Evolutionary conservation across 2,329 filamentous ascomycete species (phyloP).

Genomic region (Ophiostoma triangulosporum): DNA sequence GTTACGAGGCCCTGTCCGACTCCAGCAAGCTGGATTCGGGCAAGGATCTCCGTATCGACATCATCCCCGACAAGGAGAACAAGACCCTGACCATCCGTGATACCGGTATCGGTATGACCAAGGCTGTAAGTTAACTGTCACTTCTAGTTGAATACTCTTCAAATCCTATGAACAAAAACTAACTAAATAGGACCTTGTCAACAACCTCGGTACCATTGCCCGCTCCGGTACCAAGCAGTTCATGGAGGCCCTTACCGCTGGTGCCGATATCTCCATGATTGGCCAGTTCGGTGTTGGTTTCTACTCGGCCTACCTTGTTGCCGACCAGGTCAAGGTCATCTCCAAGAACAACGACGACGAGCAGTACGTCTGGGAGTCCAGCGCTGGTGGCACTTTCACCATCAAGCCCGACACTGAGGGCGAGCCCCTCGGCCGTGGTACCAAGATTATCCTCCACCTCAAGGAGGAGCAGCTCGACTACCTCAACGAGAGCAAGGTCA

Average conservation of each 20-base stretch:
- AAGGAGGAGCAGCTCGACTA: slow-evolving; percentile 99
- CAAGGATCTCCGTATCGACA: slow-evolving; percentile 98
- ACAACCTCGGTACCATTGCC: slow-evolving; percentile 99
- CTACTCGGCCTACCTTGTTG: slow-evolving; percentile 99
- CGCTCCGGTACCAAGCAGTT: slow-evolving; percentile 99
- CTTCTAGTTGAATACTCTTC: neutral
- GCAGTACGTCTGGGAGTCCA: slow-evolving; percentile 99
- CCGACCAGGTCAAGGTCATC: slow-evolving; percentile 86
- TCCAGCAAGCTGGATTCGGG: slow-evolving; percentile 90
- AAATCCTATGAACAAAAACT: neutral
- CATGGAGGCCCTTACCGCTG: slow-evolving; percentile 97
- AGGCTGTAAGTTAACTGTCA: slow-evolving; percentile 75
- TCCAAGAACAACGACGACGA: slow-evolving; percentile 99
- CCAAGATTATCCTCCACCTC: slow-evolving; percentile 95
- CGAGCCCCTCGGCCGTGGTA: slow-evolving; percentile 82
- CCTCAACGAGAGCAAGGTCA: slow-evolving; percentile 97
- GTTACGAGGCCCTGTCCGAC: slow-evolving; percentile 96
- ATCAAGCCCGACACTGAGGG: slow-evolving; percentile 83
- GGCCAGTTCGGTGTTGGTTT: slow-evolving; percentile 99
- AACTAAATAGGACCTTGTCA: slow-evolving; percentile 69
- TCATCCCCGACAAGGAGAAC: slow-evolving; percentile 92
- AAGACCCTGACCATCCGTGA: slow-evolving; percentile 97
- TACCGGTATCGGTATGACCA: slow-evolving; percentile 99
- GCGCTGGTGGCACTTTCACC: slow-evolving; percentile 93
- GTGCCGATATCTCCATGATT: slow-evolving; percentile 99